Base-by-base conservation (phyloP, 768 basidiomycete species). In the Wakefieldia striispora region DNA sequence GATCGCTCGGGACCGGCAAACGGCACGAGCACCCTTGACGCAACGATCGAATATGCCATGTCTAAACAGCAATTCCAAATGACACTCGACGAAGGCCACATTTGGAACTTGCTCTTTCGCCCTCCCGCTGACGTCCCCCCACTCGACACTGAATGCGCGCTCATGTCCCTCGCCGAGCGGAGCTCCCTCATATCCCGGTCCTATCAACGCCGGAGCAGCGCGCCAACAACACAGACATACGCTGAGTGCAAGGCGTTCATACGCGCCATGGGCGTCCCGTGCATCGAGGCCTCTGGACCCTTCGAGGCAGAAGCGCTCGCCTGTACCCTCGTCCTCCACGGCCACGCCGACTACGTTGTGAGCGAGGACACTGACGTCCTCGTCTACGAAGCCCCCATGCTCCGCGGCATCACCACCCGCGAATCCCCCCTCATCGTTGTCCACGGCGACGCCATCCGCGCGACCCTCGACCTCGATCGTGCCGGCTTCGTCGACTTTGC, bases 361-460 rank as follows among this genome's bases (percentile, higher is more conserved):
- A 95, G 88, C 55, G 94, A 97, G 70, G 94, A 97, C 65, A 90
- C 89, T 20, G 91, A 93, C 58, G 90, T 92, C 13, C 72, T 93
- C 35, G 73, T 88, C 2, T 92, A 91, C 66, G 88, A 82, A 56
- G 91, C 84, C 0, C 90, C 92, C 0, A 73, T 97, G 40, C 61
- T 97, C 16, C 86, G 89, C 29, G 88, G 90, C 62, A 70, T 94
- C 38, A 84, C 89, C 13, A 78, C 70, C 39, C 75, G 77, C 3
- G 67, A 72, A 23, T 73, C 71, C 1, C 84, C 91, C 6, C 75
- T 97, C 4, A 66, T 79, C 33, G 51, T 84, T 43, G 74, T 94
- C 42, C 80, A 78, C 14, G 90, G 88, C 5, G 56, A 75, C 1
- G 76, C 83, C 3, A 72, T 93, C 17, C 86, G 84, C 9, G 51